phyloP scores from a whole-genome alignment of 768 basidiomycete species.

The Termitomyces sp. region DNA sequence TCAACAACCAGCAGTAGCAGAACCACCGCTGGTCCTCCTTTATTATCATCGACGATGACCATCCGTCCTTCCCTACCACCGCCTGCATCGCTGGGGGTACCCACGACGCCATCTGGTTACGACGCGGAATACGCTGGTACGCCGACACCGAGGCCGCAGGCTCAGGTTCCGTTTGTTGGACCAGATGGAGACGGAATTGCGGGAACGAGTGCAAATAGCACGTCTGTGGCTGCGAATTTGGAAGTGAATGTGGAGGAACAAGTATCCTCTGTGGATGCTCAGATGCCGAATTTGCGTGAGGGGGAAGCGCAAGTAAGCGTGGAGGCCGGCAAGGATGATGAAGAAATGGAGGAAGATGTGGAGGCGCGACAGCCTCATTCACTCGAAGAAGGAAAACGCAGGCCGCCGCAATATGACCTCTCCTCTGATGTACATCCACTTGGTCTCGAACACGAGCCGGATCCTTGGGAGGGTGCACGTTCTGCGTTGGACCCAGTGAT shows the following conservation, averaged over 20 bases:
- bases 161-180: background rate
- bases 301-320: background rate
- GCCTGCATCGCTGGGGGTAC: slow-evolving; percentile 4
- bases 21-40: background rate
- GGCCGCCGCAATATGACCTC: background rate
- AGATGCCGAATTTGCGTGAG: background rate
- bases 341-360: background rate
- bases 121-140: background rate
- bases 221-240: background rate
- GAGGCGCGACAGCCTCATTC: background rate
- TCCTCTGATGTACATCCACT: background rate
- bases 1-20: background rate
- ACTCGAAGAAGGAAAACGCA: background rate
- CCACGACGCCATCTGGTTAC: slow-evolving; percentile 8
- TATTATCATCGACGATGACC: background rate
- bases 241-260: background rate
- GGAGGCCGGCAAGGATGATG: background rate
- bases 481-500: background rate
- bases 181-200: background rate
- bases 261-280: background rate
- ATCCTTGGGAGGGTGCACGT: background rate
- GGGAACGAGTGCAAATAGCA: background rate
- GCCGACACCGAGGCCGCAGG: background rate
- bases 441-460: background rate
- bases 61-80: background rate